Conservation (phyloP, 495 filamentous ascomycete species). For the Aspergillus leporis region DNA sequence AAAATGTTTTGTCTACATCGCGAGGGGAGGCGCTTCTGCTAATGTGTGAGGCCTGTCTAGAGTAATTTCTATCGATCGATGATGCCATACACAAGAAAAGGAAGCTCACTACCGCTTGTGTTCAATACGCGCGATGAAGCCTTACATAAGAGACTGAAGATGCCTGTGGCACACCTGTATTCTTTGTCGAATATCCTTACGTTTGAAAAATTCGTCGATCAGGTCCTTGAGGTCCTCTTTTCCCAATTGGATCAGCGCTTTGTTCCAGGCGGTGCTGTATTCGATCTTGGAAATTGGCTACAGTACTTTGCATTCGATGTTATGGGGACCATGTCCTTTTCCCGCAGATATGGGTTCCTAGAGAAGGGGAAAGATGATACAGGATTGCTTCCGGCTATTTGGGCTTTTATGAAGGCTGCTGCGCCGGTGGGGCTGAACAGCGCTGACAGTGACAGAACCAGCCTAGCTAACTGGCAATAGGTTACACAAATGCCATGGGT, state of each 20-base stretch:
- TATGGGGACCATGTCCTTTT: constrained; percentile 40
- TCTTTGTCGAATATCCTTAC: constrained; percentile 33
- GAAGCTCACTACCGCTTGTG: constrained; percentile 22
- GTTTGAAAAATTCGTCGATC: constrained; percentile 36
- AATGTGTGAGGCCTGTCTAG: constrained; percentile 2
- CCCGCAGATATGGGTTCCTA: constrained; percentile 36
- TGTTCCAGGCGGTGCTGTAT: constrained; percentile 14
- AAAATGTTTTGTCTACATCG: neutral
- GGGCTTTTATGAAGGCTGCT: constrained; percentile 26
- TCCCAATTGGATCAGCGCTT: constrained; percentile 35
- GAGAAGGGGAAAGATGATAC: constrained; percentile 36
- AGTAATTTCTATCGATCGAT: constrained; percentile 1
- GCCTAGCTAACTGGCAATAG: constrained; percentile 14
- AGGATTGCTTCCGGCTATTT: constrained; percentile 27
- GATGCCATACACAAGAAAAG: constrained; percentile 12
- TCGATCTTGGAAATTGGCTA: constrained; percentile 38
- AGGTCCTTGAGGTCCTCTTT: constrained; percentile 27
- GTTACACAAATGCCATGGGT: constrained; percentile 41
- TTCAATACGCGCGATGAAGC: constrained; percentile 41
- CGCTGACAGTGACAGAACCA: constrained; percentile 4
- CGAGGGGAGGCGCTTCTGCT: constrained; percentile 19
- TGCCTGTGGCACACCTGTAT: constrained; percentile 39
- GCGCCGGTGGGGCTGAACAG: constrained; percentile 20
- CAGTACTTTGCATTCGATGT: constrained; percentile 50
- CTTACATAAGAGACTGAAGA: constrained; percentile 34